Evolutionary conservation across 495 filamentous ascomycete genomes (phyloP), one percentile per base, ranked within the genome.

Genomic region (Mytilinidion resinicola): DNA sequence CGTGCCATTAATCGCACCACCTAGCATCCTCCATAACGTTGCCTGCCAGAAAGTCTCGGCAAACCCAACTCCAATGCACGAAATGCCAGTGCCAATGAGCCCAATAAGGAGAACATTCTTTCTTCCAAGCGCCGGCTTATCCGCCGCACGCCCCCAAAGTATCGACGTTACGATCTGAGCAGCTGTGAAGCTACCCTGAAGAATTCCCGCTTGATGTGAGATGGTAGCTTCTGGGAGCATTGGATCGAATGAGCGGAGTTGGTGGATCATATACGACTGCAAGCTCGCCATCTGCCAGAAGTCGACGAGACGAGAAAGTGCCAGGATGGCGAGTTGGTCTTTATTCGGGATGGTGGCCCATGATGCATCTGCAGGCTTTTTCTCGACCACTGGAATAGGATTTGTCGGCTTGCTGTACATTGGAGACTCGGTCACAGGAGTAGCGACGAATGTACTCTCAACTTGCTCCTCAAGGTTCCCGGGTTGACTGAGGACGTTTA

Each of bases 241-340:
- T 6, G 65, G 66, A 33, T 76, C 74, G 38, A 75, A 67, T 4
- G 59, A 54, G 44, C 66, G 65, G 12, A 77, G 64, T 60, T 77
- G 70, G 46, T 77, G 70, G 63, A 76, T 89, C 84, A 91, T 86
- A 71, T 90, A 91, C 55, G 66, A 72, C 49, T 75, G 65, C 49
- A 77, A 49, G 52, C 73, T 72, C 14, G 74, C 73, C 57, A 76
- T 72, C 67, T 76, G 74, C 50, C 77, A 70, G 56, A 77, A 77
- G 59, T 79, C 77, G 56, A 76, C 76, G 19, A 79, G 72, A 25
- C 77, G 77, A n/a, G 70, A 75, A 17, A 74, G 52, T 38, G 73
- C 72, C n/a, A 79, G 70, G 50, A 79, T 76, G 60, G 69, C 67
- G 9, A 79, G 56, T 63, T 79, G 77, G 49, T 68, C 62, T 59